These are phyloP conservation scores for Atalantia buxifolia DNA, from an alignment of 345 rosid species.

Conservation along the genomic window DNA sequence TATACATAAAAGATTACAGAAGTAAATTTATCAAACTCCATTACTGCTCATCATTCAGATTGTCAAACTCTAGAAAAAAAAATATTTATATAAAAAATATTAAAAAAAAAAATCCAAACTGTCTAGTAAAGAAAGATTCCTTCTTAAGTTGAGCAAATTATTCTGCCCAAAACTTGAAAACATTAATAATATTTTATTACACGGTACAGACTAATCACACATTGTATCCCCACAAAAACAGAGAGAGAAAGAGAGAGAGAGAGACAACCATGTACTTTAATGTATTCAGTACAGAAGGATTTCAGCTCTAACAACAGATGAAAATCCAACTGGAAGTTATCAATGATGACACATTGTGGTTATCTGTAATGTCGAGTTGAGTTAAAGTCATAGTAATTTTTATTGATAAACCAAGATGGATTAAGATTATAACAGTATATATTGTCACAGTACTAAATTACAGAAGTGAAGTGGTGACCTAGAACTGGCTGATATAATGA, in stretches of 20 bases:
- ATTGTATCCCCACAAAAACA: background rate
- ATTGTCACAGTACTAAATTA: background rate
- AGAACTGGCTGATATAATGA: background rate
- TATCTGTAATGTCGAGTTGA: background rate
- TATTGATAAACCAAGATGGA: background rate
- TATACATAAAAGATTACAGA: too few species aligned
- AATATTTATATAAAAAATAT: too few species aligned
- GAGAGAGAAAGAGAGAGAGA: background rate
- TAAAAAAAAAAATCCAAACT: too few species aligned
- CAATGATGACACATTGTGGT: background rate
- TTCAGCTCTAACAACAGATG: too few species aligned
- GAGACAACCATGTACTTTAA: background rate
- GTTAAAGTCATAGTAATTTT: background rate
- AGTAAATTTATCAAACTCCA: too few species aligned
- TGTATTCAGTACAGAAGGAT: too few species aligned
- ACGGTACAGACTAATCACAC: background rate
- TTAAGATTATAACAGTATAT: background rate
- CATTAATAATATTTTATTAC: too few species aligned
- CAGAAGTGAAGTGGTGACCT: background rate
- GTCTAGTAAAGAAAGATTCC: too few species aligned
- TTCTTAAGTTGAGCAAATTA: too few species aligned
- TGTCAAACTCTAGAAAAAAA: too few species aligned
- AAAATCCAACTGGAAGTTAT: background rate
- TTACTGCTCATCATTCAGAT: too few species aligned
- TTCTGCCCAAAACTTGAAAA: too few species aligned